Percentiles rank a stretch among this genome's conserved stretches.
phyloP scores from a whole-genome alignment of 495 filamentous ascomycete genomes.

The Pseudomonodictys pantanalensis region DNA sequence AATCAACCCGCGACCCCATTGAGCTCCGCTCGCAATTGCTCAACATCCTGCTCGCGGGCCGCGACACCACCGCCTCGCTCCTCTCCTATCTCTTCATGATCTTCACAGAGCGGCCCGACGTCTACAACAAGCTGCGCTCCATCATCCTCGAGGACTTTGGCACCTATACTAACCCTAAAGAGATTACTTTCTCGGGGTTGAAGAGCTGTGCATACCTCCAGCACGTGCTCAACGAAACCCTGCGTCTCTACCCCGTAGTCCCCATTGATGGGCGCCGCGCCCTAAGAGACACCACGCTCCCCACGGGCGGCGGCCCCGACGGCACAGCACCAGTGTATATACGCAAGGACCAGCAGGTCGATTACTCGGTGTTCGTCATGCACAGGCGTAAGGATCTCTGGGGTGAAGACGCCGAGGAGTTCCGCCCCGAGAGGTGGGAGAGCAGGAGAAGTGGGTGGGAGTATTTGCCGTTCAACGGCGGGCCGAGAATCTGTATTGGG shows the following conservation, averaged over 20 bases:
- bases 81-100: constrained; percentile 34
- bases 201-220: constrained; percentile 35
- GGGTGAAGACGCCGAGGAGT: constrained; percentile 38
- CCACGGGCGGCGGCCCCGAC: constrained; percentile 52
- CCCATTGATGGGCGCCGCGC: constrained; percentile 42
- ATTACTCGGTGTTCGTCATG: constrained; percentile 46
- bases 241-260: constrained; percentile 56
- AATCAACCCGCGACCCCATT: constrained; percentile 68
- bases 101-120: constrained; percentile 1
- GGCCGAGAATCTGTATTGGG: constrained; percentile 42
- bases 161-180: constrained; percentile 14
- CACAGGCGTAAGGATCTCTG: constrained; percentile 40
- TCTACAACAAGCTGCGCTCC: constrained; percentile 18
- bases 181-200: constrained; percentile 31
- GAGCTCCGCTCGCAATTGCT: constrained; percentile 77
- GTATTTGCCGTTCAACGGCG: constrained; percentile 42
- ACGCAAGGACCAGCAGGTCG: constrained; percentile 43
- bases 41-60: constrained; percentile 64
- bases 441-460: constrained; percentile 30
- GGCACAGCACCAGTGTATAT: constrained; percentile 49
- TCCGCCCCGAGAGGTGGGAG: constrained; percentile 37
- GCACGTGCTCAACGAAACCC: constrained; percentile 26
- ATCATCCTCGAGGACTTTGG: constrained; percentile 24
- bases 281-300: constrained; percentile 48
- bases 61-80: constrained; percentile 42